Percentiles rank a stretch among this genome's conserved stretches.
Evolutionary conservation across 495 filamentous ascomycete genomes (phyloP).

Genomic region (Astrothelium macrocarpum): DNA sequence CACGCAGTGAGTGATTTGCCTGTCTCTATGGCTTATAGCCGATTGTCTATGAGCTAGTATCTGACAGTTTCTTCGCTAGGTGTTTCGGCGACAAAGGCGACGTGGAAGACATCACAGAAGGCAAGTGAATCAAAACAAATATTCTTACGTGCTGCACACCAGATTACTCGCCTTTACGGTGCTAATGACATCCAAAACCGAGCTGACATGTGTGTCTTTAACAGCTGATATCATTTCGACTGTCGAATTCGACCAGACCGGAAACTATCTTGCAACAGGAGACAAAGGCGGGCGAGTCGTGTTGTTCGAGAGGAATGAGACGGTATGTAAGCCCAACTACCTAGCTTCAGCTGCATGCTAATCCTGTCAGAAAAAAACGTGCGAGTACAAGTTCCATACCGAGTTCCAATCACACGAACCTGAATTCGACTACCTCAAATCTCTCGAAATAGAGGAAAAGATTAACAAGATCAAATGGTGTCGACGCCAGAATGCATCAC

Average conservation of each 20-base stretch:
- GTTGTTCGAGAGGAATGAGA: conserved; percentile 95
- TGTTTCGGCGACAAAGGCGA: conserved; percentile 99
- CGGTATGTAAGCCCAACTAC: conserved; percentile 47
- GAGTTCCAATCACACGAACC: conserved; percentile 99
- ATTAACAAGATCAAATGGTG: conserved; percentile 99
- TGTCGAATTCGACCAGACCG: conserved; percentile 97
- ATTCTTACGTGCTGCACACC: neutral
- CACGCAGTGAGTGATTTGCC: conserved; percentile 74
- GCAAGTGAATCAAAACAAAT: conserved; percentile 39
- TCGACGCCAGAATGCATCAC: conserved; percentile 90
- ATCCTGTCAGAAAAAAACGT: conserved; percentile 93
- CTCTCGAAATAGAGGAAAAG: conserved; percentile 98
- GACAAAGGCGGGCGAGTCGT: conserved; percentile 97
- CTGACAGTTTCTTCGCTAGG: conserved; percentile 38
- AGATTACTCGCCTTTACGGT: neutral
- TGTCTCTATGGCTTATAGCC: neutral
- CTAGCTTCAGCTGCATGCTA: conserved; percentile 3
- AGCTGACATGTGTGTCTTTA: neutral
- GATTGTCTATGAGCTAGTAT: conserved; percentile 17
- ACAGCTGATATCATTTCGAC: conserved; percentile 98
- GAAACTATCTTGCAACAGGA: conserved; percentile 94
- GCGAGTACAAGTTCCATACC: conserved; percentile 99
- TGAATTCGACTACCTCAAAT: conserved; percentile 98
- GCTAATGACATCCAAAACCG: neutral
- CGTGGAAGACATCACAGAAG: conserved; percentile 99